A percentile compares a stretch with the other conserved stretches of the same genome.
These are phyloP conservation scores for Golubevia sp. DNA, from an alignment of 1,284 basidiomycete genomes.

Conservation along the genomic window DNA sequence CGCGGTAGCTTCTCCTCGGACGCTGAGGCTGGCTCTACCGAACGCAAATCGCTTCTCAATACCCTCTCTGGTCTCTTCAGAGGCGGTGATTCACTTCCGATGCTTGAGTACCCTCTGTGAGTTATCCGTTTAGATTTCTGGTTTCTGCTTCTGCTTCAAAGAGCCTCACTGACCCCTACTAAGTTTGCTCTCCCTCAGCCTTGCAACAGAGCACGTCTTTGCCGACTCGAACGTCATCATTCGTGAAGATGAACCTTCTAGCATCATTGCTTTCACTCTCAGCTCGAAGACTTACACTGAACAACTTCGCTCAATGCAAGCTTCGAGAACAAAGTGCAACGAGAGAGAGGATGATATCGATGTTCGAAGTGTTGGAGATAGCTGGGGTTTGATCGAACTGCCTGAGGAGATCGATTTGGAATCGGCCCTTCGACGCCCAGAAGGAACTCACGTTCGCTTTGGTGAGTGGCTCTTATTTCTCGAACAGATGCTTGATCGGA, in stretches of 20 bases:
- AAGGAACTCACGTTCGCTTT: constrained; percentile 54
- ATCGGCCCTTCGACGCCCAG: constrained; percentile 32
- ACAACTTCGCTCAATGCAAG: constrained; percentile 74
- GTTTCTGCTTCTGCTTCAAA: constrained; percentile 1
- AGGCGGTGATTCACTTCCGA: constrained; percentile 66
- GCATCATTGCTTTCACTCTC: constrained; percentile 92
- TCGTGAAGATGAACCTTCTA: constrained; percentile 95
- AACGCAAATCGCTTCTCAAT: constrained; percentile 80
- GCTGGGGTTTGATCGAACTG: constrained; percentile 57
- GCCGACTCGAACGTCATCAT: constrained; percentile 93
- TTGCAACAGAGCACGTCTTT: constrained; percentile 70
- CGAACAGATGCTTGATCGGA: too few relatives aligned
- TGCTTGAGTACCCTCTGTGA: constrained; percentile 67
- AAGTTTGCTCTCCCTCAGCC: not conserved
- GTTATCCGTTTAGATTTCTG: constrained; percentile 20
- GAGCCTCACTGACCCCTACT: not conserved
- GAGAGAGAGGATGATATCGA: not conserved
- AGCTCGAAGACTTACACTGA: constrained; percentile 88
- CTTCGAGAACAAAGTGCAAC: constrained; percentile 71
- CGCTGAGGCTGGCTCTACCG: constrained; percentile 66
- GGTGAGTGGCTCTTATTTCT: not conserved
- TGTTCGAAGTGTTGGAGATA: constrained; percentile 12
- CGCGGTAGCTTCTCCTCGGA: constrained; percentile 62
- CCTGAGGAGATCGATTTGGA: constrained; percentile 69
- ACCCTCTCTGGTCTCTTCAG: constrained; percentile 77